A percentile compares a stretch with the other conserved stretches of the same genome.
These are phyloP conservation scores for Tylopilus sp. DNA, from an alignment of 768 basidiomycete species.

Conservation along the genomic window DNA sequence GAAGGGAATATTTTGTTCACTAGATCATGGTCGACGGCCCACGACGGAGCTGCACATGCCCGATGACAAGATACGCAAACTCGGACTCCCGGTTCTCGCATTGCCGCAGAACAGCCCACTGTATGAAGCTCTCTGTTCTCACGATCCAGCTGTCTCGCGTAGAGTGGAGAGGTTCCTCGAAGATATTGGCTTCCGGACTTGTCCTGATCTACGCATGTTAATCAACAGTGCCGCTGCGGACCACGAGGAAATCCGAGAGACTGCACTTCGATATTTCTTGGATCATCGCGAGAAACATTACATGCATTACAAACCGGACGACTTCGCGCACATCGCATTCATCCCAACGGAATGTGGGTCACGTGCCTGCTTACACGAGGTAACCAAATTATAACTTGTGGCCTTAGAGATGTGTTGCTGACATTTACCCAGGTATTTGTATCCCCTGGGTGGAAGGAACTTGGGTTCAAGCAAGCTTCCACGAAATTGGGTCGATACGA, in stretches of 20 bases:
- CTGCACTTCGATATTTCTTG: slow-evolving; percentile 11
- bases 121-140: neutral
- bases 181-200: neutral
- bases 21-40: neutral
- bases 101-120: neutral
- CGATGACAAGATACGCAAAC: slow-evolving; percentile 53
- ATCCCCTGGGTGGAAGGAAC: slow-evolving; percentile 1
- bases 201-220: slow-evolving; percentile 5
- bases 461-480: slow-evolving; percentile 9
- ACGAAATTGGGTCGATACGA: neutral
- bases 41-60: slow-evolving; percentile 74
- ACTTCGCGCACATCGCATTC: slow-evolving; percentile 9
- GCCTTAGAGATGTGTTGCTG: neutral
- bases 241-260: neutral
- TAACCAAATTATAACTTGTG: neutral
- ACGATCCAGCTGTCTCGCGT: too few species aligned
- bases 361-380: slow-evolving; percentile 7
- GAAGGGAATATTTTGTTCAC: slow-evolving; percentile 8
- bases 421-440: slow-evolving; percentile 11
- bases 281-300: slow-evolving; percentile 6
- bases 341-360: slow-evolving; percentile 10
- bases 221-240: slow-evolving; percentile 8
- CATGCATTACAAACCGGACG: slow-evolving; percentile 4
- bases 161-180: neutral
- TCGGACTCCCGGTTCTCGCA: slow-evolving; percentile 75